Evolutionary conservation across 1,139 yeast species (phyloP), one percentile per base, ranked within the genome.

Genomic region (Yamadazyma membranifaciens): DNA sequence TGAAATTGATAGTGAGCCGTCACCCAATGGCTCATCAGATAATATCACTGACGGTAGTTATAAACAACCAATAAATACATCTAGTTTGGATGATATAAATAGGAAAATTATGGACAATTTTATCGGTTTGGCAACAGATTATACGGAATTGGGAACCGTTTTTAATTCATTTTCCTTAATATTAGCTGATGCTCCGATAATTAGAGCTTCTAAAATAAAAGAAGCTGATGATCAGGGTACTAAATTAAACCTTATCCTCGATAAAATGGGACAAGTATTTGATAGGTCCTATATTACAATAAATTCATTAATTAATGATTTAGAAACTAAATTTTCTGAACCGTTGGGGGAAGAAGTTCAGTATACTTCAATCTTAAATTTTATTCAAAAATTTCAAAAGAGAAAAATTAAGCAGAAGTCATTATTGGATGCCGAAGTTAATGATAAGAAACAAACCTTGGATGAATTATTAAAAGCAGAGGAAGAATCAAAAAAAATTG

Each of bases 261-360:
- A 89, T 49, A 78, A 80, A 46, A 75, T 87, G 11, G 96, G 97
- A 3, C 88, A 84, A 55, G 82, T 86, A 0, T 82, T 85, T 53
- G 96, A 88, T 56, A 75, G 86, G 34, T 80, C 82, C 28, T 82
- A 80, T 43, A 69, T 83, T 33, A 74, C 86, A 11, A 73, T 88
- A 31, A 86, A 83, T 47, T 71, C 80, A 4, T 68, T 91, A 16
- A 81, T 84, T n/a, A 76, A 80, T 31, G 78, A 80, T 35, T 67
- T 91, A 35, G 82, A 87, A 46, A 78, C 87, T 9, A 79, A 81
- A 41, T 83, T 89, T 50, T 77, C 87, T 31, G 98, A 91, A 56
- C 95, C 95, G 4, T 66, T 91, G 27, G 82, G 87, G 6, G 97
- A 91, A 56, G 78, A 87, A 13, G 89, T 85, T 11, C 88, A 86